Percentiles rank a stretch among this genome's conserved stretches.
These are phyloP conservation scores for Ceratocystis diversiconidia DNA, from an alignment of 2,329 filamentous ascomycete species.

Conservation along the genomic window DNA sequence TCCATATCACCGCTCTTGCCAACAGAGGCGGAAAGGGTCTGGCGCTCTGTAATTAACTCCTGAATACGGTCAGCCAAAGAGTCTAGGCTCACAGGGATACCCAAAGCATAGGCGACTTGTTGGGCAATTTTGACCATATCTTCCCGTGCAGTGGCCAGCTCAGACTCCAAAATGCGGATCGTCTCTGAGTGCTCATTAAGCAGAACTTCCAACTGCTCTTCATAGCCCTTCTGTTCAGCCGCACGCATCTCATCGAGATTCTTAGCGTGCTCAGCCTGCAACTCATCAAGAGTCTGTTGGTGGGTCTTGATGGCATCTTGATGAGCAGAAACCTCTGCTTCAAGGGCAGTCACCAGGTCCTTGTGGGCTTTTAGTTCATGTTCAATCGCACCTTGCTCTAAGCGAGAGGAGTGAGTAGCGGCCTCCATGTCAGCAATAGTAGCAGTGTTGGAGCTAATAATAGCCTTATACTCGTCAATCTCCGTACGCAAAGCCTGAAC, in stretches of 20 bases:
- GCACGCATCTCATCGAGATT: slow-evolving; percentile 37
- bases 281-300: slow-evolving; percentile 35
- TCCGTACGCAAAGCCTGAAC: slow-evolving; percentile 53
- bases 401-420: slow-evolving; percentile 49
- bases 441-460: slow-evolving; percentile 52
- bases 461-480: slow-evolving; percentile 66
- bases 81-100: slow-evolving; percentile 52
- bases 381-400: slow-evolving; percentile 30
- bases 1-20: slow-evolving; percentile 34
- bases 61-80: slow-evolving; percentile 50
- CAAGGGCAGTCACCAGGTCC: slow-evolving; percentile 37
- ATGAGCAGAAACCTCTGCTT: slow-evolving; percentile 46
- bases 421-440: slow-evolving; percentile 63
- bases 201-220: slow-evolving; percentile 43
- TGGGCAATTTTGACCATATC: slow-evolving; percentile 50
- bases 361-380: slow-evolving; percentile 41
- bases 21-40: slow-evolving; percentile 26
- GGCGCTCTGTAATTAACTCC: slow-evolving; percentile 40
- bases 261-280: slow-evolving; percentile 37
- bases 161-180: slow-evolving; percentile 41
- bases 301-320: slow-evolving; percentile 42
- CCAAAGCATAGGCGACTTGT: slow-evolving; percentile 45
- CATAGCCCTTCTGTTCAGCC: slow-evolving; percentile 40
- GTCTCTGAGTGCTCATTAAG: slow-evolving; percentile 46
- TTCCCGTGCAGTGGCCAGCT: slow-evolving; percentile 51